Conservation (phyloP, 202 grass and related monocot species). For the Carex arenaria region DNA sequence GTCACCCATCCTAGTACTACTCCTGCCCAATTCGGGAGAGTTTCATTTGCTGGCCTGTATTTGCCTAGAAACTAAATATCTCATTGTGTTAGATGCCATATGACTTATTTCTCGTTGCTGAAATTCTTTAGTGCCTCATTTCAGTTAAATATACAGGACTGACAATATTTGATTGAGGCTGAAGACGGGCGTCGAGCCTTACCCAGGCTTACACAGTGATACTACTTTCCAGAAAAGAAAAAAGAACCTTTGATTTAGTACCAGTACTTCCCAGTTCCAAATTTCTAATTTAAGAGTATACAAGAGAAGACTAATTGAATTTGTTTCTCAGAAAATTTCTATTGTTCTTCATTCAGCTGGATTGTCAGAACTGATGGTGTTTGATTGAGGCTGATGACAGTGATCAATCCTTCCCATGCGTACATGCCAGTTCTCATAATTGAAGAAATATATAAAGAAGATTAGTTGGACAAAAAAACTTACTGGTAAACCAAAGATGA, state of each 20-base stretch:
- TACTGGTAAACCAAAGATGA: conserved; percentile 92
- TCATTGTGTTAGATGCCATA: background rate
- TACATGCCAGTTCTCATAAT: background rate
- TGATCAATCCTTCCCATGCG: too few species aligned
- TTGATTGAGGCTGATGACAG: too few species aligned
- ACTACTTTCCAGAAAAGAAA: too few species aligned
- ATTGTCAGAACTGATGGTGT: too few species aligned
- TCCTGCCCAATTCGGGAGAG: too few species aligned
- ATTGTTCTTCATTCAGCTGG: too few species aligned
- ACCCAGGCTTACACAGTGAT: too few species aligned
- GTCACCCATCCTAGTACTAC: too few species aligned
- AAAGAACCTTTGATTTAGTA: too few species aligned
- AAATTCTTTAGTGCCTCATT: background rate
- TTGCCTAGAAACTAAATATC: background rate
- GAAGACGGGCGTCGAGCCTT: background rate
- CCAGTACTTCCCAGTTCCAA: too few species aligned
- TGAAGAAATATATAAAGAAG: background rate
- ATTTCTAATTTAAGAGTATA: too few species aligned
- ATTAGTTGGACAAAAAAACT: conserved; percentile 10
- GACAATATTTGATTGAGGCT: background rate
- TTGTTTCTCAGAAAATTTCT: background rate
- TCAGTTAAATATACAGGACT: background rate
- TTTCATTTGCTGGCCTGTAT: background rate
- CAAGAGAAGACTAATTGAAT: background rate
- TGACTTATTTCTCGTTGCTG: background rate